These are phyloP conservation scores for Penicillium rolfsii DNA, from an alignment of 2,329 filamentous ascomycete genomes.

Conservation along the genomic window DNA sequence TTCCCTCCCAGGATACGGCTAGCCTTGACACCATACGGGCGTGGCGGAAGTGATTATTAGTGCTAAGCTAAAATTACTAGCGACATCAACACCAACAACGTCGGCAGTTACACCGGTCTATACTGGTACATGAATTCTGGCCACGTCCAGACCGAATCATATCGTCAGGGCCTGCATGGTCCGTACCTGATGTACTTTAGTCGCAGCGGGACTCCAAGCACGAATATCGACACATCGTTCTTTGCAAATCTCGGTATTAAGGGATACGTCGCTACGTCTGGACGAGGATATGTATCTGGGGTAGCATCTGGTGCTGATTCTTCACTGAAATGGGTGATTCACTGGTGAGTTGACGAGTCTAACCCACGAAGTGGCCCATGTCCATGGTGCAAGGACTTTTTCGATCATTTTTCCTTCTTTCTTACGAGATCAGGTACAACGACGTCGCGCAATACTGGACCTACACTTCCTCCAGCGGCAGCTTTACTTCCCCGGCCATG, in stretches of 20 bases:
- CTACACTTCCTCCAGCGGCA: conserved; percentile 57
- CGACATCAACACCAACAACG: conserved; percentile 69
- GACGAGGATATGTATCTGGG: conserved; percentile 63
- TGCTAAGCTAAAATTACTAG: conserved; percentile 29
- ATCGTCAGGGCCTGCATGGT: conserved; percentile 65
- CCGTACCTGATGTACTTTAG: conserved; percentile 67
- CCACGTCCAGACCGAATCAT: conserved; percentile 65
- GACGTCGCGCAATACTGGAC: conserved; percentile 66
- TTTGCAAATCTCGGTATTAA: conserved; percentile 61
- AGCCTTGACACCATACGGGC: too few species aligned
- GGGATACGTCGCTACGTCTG: conserved; percentile 60
- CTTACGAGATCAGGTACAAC: conserved; percentile 50
- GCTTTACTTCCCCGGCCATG: conserved; percentile 68
- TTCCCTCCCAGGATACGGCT: too few species aligned
- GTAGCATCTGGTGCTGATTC: conserved; percentile 61
- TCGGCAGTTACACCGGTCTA: conserved; percentile 59
- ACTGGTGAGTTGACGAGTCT: conserved; percentile 53
- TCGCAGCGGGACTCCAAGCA: conserved; percentile 59
- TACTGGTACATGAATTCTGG: conserved; percentile 72
- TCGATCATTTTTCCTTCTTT: too few species aligned
- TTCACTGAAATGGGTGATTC: conserved; percentile 60
- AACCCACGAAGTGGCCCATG: too few species aligned
- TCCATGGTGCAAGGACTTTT: too few species aligned
- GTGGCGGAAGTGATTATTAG: not conserved
- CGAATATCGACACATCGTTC: conserved; percentile 59